Evolutionary conservation across 225 moss, liverwort and hornwort genomes (phyloP).

Genomic region (Marchantia polymorpha): DNA sequence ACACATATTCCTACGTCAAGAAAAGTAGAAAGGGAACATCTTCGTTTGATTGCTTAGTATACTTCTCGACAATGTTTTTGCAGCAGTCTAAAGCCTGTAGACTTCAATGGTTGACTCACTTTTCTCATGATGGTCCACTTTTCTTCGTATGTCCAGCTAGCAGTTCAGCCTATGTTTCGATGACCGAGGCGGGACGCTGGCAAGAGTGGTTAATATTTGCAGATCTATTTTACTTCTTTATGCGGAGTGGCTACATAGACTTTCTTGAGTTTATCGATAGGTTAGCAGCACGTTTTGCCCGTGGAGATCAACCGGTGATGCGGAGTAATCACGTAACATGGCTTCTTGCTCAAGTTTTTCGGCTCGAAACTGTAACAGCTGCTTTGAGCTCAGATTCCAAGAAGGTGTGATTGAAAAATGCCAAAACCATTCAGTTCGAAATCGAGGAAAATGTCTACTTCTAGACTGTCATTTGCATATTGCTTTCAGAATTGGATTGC

Average conservation of each 20-base stretch:
- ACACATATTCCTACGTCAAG: not conserved
- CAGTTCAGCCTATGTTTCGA: constrained; percentile 45
- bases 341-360: constrained; percentile 91
- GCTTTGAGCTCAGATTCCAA: constrained; percentile 71
- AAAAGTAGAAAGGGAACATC: not conserved
- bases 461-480: not conserved
- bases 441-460: not conserved
- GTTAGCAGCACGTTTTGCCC: constrained; percentile 77
- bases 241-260: constrained; percentile 88
- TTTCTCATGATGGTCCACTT: not conserved
- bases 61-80: not conserved
- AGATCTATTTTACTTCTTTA: constrained; percentile 94
- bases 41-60: not conserved
- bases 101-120: not conserved
- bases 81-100: not conserved
- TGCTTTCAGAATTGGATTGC: not conserved
- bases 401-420: constrained; percentile 44
- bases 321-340: constrained; percentile 97
- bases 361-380: constrained; percentile 78
- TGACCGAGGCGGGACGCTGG: constrained; percentile 83
- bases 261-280: constrained; percentile 90
- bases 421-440: not conserved
- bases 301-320: constrained; percentile 69
- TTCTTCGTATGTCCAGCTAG: constrained; percentile 43
- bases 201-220: constrained; percentile 97